Percentiles rank a stretch among this genome's conserved stretches.
phyloP scores from a whole-genome alignment of 495 filamentous ascomycete genomes.

The Lophium mytilinum region DNA sequence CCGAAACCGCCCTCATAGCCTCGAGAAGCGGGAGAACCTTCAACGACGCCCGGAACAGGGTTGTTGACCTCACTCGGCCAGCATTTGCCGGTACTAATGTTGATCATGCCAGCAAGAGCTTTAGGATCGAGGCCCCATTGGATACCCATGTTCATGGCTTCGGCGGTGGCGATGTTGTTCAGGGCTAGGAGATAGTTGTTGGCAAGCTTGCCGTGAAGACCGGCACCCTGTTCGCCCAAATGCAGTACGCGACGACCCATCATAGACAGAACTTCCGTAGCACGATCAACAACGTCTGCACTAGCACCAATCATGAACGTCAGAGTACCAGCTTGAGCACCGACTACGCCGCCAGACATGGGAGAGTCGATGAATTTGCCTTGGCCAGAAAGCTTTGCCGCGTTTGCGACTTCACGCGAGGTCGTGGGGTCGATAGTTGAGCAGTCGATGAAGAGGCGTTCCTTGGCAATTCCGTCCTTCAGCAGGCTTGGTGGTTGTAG shows the following conservation, averaged over 20 bases:
- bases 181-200: slow-evolving; percentile 92
- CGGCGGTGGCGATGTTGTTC: slow-evolving; percentile 85
- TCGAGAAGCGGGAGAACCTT: slow-evolving; percentile 59
- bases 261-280: slow-evolving; percentile 55
- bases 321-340: slow-evolving; percentile 39
- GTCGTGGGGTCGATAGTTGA: slow-evolving; percentile 40
- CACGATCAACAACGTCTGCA: slow-evolving; percentile 46
- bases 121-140: slow-evolving; percentile 76
- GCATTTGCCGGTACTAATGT: slow-evolving; percentile 75
- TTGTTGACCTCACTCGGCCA: slow-evolving; percentile 94
- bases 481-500: slow-evolving; percentile 34
- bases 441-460: slow-evolving; percentile 38
- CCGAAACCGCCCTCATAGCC: slow-evolving; percentile 81
- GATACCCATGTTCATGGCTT: slow-evolving; percentile 88
- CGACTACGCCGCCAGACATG: slow-evolving; percentile 42
- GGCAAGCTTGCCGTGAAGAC: slow-evolving; percentile 77
- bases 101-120: slow-evolving; percentile 70
- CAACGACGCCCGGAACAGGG: slow-evolving; percentile 77
- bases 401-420: slow-evolving; percentile 24
- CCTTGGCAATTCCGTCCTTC: slow-evolving; percentile 22
- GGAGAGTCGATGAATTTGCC: slow-evolving; percentile 34
- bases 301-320: slow-evolving; percentile 74
- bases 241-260: slow-evolving; percentile 82
- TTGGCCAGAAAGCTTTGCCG: slow-evolving; percentile 23
- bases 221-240: slow-evolving; percentile 70